Base-by-base conservation (phyloP, 345 rosid species). In the Salix caprea region DNA sequence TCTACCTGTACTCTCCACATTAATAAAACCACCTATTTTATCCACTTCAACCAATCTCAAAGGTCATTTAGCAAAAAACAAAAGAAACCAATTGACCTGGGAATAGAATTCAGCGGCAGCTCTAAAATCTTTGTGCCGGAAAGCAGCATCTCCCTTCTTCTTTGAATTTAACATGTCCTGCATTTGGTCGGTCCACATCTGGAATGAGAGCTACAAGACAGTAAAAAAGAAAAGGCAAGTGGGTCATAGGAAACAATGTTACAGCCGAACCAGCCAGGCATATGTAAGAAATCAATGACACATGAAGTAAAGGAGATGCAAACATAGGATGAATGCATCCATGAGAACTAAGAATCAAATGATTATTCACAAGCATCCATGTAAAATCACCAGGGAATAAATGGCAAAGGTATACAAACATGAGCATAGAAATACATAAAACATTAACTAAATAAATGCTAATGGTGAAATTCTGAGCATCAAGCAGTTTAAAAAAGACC, bases 141-240 rank as follows among this genome's bases (percentile, higher is more conserved):
- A 94, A 77, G 94, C 97, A 73, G 46, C 71, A 77, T 94, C 97
- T 12, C 94, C 98, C 80, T 92, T 94, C 77, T 89, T 92, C 92
- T 89, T 92, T n/a, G 89, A 92, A 79, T 85, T 82, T 75, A 91
- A 82, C 7, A 94, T 93, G 73, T 92, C 98, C 79, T 92, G 94
- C 96, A 91, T 91, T 70, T 92, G 91, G 81, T 86, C 85, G 71
- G 97, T 92, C 96, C 93, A 92, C 92, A 89, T 87, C 78, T 91
- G 87, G 84, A 92, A 92, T 23, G 97, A 94, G 34, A 94, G 89
- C 97, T 94, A 88, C 86, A 82, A 62, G 62, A 71, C 16, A 82
- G 70, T 56, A 46, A 60, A 79, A 40, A 74, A 76, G 7, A 46
- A 74, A 74, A 13, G 34, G 60, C 66, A 23, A 79, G 48, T n/a